These are phyloP conservation scores for Rhizomucor miehei DNA, from an alignment of 371 early-diverging fungal species.

Conservation along the genomic window DNA sequence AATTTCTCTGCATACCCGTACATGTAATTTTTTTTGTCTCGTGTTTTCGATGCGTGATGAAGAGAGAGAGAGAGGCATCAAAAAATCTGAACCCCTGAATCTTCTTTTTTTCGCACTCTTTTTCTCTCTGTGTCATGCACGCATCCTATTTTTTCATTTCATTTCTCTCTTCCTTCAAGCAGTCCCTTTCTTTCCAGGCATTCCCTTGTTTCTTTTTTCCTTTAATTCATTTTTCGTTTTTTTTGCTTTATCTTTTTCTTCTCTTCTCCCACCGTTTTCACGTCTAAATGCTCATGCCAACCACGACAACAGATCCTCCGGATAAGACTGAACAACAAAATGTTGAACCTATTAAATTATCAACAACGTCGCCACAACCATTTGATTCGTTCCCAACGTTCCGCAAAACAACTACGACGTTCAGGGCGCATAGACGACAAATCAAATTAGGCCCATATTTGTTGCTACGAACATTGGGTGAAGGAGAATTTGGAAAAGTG, in stretches of 20 bases:
- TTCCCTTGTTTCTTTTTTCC: no score
- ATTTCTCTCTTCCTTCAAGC: neutral
- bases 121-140: neutral
- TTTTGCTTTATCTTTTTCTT: conserved; percentile 8
- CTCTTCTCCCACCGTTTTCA: no score
- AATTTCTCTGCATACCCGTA: no score
- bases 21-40: neutral
- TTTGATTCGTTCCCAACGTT: no score
- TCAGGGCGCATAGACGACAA: conserved; percentile 7
- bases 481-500: conserved; percentile 98
- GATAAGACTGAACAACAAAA: no score
- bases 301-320: neutral
- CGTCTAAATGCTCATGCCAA: conserved; percentile 2
- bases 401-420: no score
- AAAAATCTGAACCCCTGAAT: neutral
- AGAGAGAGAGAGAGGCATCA: no score
- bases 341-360: no score
- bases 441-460: conserved; percentile 86
- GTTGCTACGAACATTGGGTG: conserved; percentile 90
- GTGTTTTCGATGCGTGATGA: no score
- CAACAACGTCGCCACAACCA: no score
- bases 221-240: neutral
- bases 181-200: no score
- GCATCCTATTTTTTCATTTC: conserved; percentile 1
- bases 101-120: neutral